Conservation (phyloP, 768 basidiomycete genomes). For the Lanmaoa pseudosensibilis region DNA sequence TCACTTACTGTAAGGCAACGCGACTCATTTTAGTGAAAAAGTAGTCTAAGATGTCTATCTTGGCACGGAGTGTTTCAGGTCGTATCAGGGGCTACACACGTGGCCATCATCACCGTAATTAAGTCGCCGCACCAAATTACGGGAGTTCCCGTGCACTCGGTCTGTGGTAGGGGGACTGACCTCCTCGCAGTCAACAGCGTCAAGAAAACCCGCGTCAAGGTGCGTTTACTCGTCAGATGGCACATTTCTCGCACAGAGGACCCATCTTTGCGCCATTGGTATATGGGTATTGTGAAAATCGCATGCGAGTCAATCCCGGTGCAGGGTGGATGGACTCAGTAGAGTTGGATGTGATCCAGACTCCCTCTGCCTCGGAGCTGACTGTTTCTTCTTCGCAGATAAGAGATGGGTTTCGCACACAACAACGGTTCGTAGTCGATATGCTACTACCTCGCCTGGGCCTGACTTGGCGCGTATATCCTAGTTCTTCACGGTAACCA, state of each 20-base stretch:
- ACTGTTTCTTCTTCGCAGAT: constrained; percentile 24
- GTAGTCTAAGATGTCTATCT: no score
- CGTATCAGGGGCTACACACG: no score
- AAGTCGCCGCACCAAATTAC: constrained; percentile 31
- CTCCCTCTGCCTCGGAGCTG: constrained; percentile 6
- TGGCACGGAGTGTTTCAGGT: no score
- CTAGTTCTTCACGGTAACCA: constrained; percentile 89
- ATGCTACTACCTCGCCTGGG: constrained; percentile 28
- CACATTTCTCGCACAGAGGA: not conserved
- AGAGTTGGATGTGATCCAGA: constrained; percentile 20
- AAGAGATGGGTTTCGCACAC: constrained; percentile 38
- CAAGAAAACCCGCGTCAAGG: constrained; percentile 35
- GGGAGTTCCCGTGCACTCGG: constrained; percentile 26
- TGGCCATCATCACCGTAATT: not conserved
- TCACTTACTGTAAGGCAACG: no score
- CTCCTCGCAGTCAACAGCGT: constrained; percentile 28
- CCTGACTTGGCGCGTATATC: constrained; percentile 13
- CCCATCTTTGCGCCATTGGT: not conserved
- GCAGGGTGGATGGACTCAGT: constrained; percentile 24
- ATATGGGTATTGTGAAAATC: not conserved
- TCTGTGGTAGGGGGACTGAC: not conserved
- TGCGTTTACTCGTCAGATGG: constrained; percentile 20
- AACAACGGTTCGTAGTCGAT: constrained; percentile 32
- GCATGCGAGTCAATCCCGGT: not conserved
- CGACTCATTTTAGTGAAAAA: no score